Conservation (phyloP, 2,329 filamentous ascomycete species). For the Berkeleyomyces rouxiae region DNA sequence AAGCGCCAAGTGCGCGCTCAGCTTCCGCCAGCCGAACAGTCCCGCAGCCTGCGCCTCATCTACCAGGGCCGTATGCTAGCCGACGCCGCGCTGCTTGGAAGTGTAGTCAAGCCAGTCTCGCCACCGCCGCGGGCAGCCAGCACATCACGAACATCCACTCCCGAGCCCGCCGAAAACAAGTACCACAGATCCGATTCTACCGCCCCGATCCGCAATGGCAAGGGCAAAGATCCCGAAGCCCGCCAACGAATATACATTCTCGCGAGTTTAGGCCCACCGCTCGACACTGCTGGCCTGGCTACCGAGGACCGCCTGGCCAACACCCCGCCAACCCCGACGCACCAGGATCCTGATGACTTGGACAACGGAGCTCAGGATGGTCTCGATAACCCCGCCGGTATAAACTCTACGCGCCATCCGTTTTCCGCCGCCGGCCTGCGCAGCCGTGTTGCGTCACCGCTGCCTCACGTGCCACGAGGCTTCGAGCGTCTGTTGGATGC, state of each 20-base stretch:
- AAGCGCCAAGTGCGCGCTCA: constrained; percentile 67
- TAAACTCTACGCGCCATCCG: background rate
- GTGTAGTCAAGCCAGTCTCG: constrained; percentile 40
- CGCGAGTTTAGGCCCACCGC: constrained; percentile 19
- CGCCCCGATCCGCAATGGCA: constrained; percentile 16
- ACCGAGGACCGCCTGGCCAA: constrained; percentile 40
- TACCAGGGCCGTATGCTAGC: constrained; percentile 74
- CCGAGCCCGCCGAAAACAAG: background rate
- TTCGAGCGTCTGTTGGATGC: constrained; percentile 74
- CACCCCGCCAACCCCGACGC: constrained; percentile 15
- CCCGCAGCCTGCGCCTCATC: constrained; percentile 70
- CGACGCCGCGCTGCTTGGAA: constrained; percentile 51
- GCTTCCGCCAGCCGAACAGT: constrained; percentile 43
- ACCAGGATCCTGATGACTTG: background rate
- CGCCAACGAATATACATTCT: constrained; percentile 8
- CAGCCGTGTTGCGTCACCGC: constrained; percentile 15
- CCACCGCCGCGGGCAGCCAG: constrained; percentile 12
- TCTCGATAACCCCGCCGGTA: background rate
- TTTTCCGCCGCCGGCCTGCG: background rate
- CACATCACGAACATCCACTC: background rate
- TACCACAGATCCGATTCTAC: background rate
- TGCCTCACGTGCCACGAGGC: constrained; percentile 36
- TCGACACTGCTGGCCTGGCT: constrained; percentile 52
- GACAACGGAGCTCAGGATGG: background rate
- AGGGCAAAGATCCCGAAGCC: constrained; percentile 17